phyloP scores from a whole-genome alignment of 164 flowering plant genomes.

The Nelumbo lutea region DNA sequence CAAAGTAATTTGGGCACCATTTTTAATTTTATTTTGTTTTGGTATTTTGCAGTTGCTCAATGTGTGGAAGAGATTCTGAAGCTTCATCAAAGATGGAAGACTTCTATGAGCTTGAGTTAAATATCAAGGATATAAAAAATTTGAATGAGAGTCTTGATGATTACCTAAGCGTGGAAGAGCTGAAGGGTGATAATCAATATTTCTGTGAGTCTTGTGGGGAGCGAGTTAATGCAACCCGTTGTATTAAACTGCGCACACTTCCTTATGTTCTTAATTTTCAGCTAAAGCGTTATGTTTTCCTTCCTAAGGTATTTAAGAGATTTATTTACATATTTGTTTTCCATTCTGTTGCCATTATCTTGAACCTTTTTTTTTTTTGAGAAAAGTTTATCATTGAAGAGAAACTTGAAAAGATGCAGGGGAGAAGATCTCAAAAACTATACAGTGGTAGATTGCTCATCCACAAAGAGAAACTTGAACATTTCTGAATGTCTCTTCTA shows the following conservation, averaged over 20 bases:
- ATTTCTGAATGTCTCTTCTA: no score
- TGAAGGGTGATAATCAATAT: constrained; percentile 92
- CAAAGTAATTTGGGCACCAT: no score
- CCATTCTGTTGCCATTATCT: background rate
- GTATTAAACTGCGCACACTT: constrained; percentile 77
- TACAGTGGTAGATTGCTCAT: no score
- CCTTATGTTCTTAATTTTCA: constrained; percentile 90
- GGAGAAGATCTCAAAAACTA: no score
- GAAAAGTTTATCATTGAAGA: no score
- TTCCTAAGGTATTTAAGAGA: constrained; percentile 61
- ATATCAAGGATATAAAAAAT: constrained; percentile 78
- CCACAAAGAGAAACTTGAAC: no score
- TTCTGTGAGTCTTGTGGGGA: constrained; percentile 75
- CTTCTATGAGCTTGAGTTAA: constrained; percentile 88
- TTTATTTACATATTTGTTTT: background rate
- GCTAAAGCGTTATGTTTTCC: constrained; percentile 92
- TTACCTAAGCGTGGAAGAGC: constrained; percentile 75
- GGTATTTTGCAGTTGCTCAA: constrained; percentile 59
- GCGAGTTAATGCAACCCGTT: constrained; percentile 84
- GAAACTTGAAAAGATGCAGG: no score
- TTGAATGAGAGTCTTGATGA: constrained; percentile 82
- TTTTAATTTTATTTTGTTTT: no score
- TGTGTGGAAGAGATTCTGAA: constrained; percentile 85
- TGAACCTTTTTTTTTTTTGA: background rate
- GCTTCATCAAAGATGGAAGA: constrained; percentile 93